Evolutionary conservation across 805 yeast genomes (phyloP), one percentile per base, ranked within the genome.

Genomic region (Candida tibetensis): DNA sequence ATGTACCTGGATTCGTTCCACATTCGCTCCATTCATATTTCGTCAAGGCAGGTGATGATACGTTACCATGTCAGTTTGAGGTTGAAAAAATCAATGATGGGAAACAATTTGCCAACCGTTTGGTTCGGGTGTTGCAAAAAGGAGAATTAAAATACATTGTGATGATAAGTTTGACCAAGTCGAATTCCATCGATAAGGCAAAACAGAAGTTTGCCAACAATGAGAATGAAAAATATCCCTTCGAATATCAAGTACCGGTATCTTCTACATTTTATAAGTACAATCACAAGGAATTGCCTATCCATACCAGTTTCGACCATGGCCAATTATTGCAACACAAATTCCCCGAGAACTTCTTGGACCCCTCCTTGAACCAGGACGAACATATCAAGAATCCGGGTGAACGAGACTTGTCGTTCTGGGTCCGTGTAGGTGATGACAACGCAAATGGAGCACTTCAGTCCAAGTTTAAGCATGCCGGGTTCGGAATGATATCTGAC

Each of bases 21-120:
- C 69, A 67, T 36, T 66, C 71, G 1, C 48, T 67, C 26, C 72
- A 68, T 41, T 61, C 66, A 14, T 64, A 60, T 40, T 67, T 68
- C 40, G 57, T 66, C 17, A 62, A 63, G 41, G 66, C 68, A 9
- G 69, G 64, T n/a, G 55, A 50, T 37, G 71, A 62, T 37, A 34
- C 45, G 12, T 34, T 28, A 1, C 56, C 57, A 2, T 57, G 69
- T 37, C 49, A 49, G 28, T 65, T 58, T 48, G 51, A 54, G 23
- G 68, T 66, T 8, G 70, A 64, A 34, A 53, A 53, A 21, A 41
- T 61, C n/a, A 58, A 55, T 39, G 58, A 59, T 22, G 71, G 71
- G 4, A 58, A 57, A 31, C 55, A 53, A 27, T 68, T 64, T 47
- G 62, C 65, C 30, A 64, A 61, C 41, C 41, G 72, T 14, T 42